Base-by-base conservation (phyloP, 352 stramenopile genomes). In the Phytophthora brassicae region DNA sequence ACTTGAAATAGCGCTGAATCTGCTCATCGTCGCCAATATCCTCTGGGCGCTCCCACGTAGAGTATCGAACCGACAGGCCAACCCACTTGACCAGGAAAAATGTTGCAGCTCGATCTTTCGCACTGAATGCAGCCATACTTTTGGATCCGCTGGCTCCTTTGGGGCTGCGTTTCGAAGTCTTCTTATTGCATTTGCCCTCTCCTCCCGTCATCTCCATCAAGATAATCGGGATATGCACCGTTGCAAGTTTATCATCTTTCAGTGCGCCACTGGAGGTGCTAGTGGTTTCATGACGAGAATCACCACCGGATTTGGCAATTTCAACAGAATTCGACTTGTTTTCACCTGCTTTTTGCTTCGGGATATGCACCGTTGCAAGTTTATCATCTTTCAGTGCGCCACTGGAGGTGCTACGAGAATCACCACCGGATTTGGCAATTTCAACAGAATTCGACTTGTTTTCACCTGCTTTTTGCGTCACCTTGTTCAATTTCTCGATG, bases 51-150 rank as follows among this genome's bases (percentile, higher is more conserved):
- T 96, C 88, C 88, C 88, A 96, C 19, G 88, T 96, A 33, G 86
- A 94, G 44, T 86, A 94, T 43, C 86, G 78, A 50, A 95, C 84
- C 11, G 88, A 95, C 22, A 95, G 55, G 16, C 84, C 86, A 28
- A 94, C 66, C 88, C 88, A 96, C 66, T 96, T 94, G 26, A 96
- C 86, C 14, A 96, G 58, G 49, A 95, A 96, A 66, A 94, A 91
- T 1, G 87, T 96, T 33, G 79, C 80, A 47, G 66, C 47, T 39
- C 65, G 69, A 67, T 77, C 69, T 58, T 74, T 74, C 28, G 60
- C 52, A 19, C 53, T 74, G 35, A 64, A 55, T 48, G 33, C 57
- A 38, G 56, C 51, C 44, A 74, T 63, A 22, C 68, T 64, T 11
- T 71, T 65, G 6, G 46, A 70, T 12, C 59, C 46, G 38, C 28